These are phyloP conservation scores for Chloris gayana DNA, from an alignment of 176 grass and related monocot species.

Conservation along the genomic window DNA sequence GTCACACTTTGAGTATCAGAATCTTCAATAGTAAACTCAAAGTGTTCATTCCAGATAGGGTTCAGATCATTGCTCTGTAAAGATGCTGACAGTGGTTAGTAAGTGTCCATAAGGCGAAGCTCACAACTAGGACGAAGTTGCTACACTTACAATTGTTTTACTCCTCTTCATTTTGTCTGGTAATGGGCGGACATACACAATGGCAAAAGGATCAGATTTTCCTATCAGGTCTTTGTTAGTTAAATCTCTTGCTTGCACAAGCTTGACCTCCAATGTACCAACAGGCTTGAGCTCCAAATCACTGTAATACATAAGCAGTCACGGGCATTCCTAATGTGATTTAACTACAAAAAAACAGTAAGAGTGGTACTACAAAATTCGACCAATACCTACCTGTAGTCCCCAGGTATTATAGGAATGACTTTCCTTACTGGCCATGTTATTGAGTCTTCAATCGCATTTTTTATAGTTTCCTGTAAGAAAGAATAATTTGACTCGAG, in stretches of 20 bases:
- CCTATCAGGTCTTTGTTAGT: constrained; percentile 92
- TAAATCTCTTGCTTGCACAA: constrained; percentile 91
- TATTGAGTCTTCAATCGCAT: constrained; percentile 88
- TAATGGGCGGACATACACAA: constrained; percentile 79
- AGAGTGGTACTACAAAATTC: too few relatives aligned
- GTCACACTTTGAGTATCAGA: constrained; percentile 88
- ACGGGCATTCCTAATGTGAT: too few relatives aligned
- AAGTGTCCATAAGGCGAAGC: too few relatives aligned
- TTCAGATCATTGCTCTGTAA: constrained; percentile 99
- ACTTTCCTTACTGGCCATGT: constrained; percentile 93
- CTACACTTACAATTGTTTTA: constrained; percentile 99
- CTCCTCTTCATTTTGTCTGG: constrained; percentile 85
- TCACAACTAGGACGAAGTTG: too few relatives aligned
- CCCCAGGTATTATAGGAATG: constrained; percentile 88
- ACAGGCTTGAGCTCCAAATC: constrained; percentile 91
- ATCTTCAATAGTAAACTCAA: constrained; percentile 94
- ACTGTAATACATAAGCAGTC: constrained; percentile 48
- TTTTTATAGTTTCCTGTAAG: constrained; percentile 83
- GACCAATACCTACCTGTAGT: constrained; percentile 99
- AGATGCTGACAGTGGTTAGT: too few relatives aligned
- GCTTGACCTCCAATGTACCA: constrained; percentile 92
- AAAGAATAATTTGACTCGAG: not conserved
- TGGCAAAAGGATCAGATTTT: constrained; percentile 93
- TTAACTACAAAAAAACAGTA: constrained; percentile 21
- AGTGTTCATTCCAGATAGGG: constrained; percentile 97